Evolutionary conservation across 2,329 filamentous ascomycete species (phyloP).

Genomic region (Graphilbum ipis-grandicollis): DNA sequence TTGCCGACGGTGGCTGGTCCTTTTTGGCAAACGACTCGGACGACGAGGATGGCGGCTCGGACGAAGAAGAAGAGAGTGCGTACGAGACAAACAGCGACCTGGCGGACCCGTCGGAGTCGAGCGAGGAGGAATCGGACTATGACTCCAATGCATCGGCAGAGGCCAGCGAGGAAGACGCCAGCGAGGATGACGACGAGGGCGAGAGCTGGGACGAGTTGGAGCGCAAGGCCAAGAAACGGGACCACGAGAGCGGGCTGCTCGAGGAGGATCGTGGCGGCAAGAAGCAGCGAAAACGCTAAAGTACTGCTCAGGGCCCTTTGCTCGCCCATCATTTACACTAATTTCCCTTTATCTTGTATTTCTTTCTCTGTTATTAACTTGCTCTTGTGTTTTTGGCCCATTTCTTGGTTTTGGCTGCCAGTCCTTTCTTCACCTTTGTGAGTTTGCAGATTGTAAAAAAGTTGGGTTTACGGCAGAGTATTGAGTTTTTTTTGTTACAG

Average conservation of each 20-base stretch:
- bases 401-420: too few relatives aligned
- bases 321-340: too few relatives aligned
- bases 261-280: conserved; percentile 58
- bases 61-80: conserved; percentile 77
- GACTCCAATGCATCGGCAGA: conserved; percentile 77
- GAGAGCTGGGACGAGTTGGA: conserved; percentile 94
- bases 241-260: conserved; percentile 49
- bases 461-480: neutral
- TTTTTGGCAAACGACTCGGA: conserved; percentile 83
- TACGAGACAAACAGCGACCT: conserved; percentile 86
- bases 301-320: neutral
- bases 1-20: conserved; percentile 84
- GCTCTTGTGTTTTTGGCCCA: neutral
- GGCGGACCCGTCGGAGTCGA: conserved; percentile 59
- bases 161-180: conserved; percentile 60
- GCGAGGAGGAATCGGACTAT: conserved; percentile 79
- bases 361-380: neutral
- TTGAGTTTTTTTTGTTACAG: neutral
- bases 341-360: neutral
- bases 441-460: neutral
- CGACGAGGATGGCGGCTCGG: conserved; percentile 57
- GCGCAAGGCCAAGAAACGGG: conserved; percentile 75
- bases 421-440: neutral
- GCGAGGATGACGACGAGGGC: conserved; percentile 60
- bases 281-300: conserved; percentile 43